Conservation (phyloP, 176 grass and related monocot species). For the Pontederia paniculata region DNA sequence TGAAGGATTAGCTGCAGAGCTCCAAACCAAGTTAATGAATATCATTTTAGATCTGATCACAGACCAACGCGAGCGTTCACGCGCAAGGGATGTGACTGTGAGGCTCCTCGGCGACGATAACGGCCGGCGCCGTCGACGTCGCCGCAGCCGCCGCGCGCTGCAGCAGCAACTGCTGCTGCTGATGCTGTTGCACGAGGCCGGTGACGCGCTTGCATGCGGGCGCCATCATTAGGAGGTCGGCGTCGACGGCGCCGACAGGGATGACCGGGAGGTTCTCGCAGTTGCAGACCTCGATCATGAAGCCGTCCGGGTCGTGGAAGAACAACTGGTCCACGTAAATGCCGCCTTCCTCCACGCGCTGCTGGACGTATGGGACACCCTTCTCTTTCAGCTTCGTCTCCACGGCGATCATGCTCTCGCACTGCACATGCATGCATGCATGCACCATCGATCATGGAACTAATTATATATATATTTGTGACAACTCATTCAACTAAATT, state of each 20-base stretch:
- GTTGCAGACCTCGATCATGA: constrained; percentile 84
- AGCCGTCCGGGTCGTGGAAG: constrained; percentile 87
- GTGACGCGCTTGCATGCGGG: constrained; percentile 31
- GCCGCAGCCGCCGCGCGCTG: too few species aligned
- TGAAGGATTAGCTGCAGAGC: too few species aligned
- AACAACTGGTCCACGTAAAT: constrained; percentile 71
- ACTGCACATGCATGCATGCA: constrained; percentile 21
- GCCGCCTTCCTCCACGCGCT: constrained; percentile 48
- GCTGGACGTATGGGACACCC: constrained; percentile 29
- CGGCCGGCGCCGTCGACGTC: too few species aligned
- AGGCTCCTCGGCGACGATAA: too few species aligned
- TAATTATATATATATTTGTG: too few species aligned
- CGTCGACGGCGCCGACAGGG: constrained; percentile 8
- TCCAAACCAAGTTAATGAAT: too few species aligned
- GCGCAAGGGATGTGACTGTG: too few species aligned
- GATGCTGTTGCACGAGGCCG: constrained; percentile 19
- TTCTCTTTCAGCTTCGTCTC: constrained; percentile 56
- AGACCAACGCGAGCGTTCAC: too few species aligned
- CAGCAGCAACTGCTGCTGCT: not conserved
- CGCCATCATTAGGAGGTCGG: constrained; percentile 12
- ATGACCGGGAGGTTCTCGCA: constrained; percentile 67
- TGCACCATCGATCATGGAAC: not conserved
- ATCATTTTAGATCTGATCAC: too few species aligned
- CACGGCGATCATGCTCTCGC: constrained; percentile 54
- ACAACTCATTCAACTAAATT: too few species aligned